Evolutionary conservation across 139 green algal genomes (phyloP), one percentile per base, ranked within the genome.

Genomic region (Coccomyxa sp.): DNA sequence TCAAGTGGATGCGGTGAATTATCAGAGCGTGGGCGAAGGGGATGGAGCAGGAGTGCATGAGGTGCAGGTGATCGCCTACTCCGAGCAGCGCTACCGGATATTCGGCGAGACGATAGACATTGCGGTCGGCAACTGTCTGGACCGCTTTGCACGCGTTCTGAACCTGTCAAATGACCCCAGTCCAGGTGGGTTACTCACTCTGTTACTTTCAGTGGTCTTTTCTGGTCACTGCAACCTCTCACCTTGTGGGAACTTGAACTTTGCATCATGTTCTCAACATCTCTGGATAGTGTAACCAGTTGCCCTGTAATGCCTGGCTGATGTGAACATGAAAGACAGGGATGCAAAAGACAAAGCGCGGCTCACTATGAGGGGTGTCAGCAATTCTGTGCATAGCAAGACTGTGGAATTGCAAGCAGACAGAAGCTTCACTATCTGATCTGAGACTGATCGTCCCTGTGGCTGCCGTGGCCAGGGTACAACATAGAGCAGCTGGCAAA

Each of bases 71-170:
- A 98, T 98, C 77, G 95, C 95, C 0, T 98, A 97, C 86, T 88
- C 94, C 0, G 87, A 95, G 31, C 88, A 87, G 17, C 83, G 90
- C 68, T 98, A 98, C 84, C 87, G 92, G 31, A 98, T 98, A 31
- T 98, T 98, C 86, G 95, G 95, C 10, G 95, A 98, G 88, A 98
- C 95, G 11, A 97, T 98, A 51, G 95, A 98, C 86, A 94, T 98
- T 25, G 95, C 95, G 10, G 93, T 98, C 14, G 95, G 95, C 28
- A 98, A 98, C 87, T 95, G 89, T 81, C 87, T 98, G 57, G 95
- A 98, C 87, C 86, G 93, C 80, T 97, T 98, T 88, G 95, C 95
- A 13, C 85, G 95, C 1, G 85, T 95, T 63, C 76, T 97, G 23
- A 86, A 86, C 77, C 85, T 97, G 30, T 91, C 92, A 27, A 96